Base-by-base conservation (phyloP, 495 filamentous ascomycete species). In the Podospora tetraspora region DNA sequence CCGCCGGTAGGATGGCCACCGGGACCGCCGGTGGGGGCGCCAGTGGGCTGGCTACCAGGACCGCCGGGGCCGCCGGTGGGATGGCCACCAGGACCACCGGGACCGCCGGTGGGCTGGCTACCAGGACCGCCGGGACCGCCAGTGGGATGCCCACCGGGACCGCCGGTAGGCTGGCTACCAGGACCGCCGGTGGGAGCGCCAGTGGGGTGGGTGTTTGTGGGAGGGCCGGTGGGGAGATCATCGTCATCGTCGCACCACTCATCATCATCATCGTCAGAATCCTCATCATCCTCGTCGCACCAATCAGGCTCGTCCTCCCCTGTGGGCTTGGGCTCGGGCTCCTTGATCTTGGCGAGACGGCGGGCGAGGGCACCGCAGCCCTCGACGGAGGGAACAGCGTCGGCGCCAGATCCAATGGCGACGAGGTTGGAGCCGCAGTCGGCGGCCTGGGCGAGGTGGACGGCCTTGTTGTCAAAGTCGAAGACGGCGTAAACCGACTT, bases 381-480 rank as follows among this genome's bases (percentile, higher is more conserved):
- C 24, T 22, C 24, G 8, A 59, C 24, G 10, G 57, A 59, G 3
- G 73, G 74, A 1, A 77, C 75, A 0, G 75, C 69, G 52, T 72
- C 57, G 3, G 34, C 4, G 27, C 75, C 75, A n/a, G 34, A 63
- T 12, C 74, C 69, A 27, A 79, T 77, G 11, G 78, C 71, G 2
- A 78, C 74, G 21, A 79, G 62, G 63, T 77, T 75, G 5, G 64
- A 67, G 2, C 75, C 76, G 57, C 78, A 79, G 66, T 77, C 59
- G 23, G 68, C 72, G 19, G 60, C 64, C 60, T 76, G 73, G 19
- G 72, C 72, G 24, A 73, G 25, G 32, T 71, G 72, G 16, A 73
- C 24, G 12, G 68, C 68, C 24, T 43, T n/a, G 58, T 73, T 73
- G 64, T 57, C 67, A 68, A 68, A 71, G 62, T 73, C 72, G 34